Conservation (phyloP, 306 rosid genomes). For the Trifolium subterraneum region DNA sequence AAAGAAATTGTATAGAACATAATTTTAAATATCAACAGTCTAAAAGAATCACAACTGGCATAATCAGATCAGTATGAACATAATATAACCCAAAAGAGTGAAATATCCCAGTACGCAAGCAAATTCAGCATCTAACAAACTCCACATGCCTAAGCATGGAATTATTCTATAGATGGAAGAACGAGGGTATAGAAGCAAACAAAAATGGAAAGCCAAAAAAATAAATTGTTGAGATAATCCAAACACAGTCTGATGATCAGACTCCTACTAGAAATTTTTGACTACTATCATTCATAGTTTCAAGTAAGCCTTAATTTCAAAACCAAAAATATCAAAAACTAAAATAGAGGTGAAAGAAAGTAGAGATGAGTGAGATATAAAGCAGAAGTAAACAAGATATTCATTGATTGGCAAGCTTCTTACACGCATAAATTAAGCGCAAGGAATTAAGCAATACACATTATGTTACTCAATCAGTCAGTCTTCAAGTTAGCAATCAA, state of each 20-base stretch:
- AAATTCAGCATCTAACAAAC: neutral
- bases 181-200: neutral
- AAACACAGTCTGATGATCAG: neutral
- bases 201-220: neutral
- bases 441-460: neutral
- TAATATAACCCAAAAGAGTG: neutral
- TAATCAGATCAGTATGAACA: neutral
- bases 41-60: neutral
- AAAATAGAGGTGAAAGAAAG: neutral
- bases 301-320: no score
- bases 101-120: neutral
- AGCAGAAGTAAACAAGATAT: slow-evolving; percentile 2
- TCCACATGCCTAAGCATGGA: neutral
- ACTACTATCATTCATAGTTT: no score
- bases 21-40: slow-evolving; percentile 11
- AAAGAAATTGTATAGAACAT: neutral
- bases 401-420: neutral
- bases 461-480: neutral
- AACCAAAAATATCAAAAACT: no score
- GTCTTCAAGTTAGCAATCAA: slow-evolving; percentile 13
- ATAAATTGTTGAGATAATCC: neutral
- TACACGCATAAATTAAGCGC: neutral
- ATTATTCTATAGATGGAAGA: neutral
- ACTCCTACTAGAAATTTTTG: neutral
- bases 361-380: neutral